Evolutionary conservation across 2,329 filamentous ascomycete genomes (phyloP).

Genomic region (Trematosphaeria pertusa): DNA sequence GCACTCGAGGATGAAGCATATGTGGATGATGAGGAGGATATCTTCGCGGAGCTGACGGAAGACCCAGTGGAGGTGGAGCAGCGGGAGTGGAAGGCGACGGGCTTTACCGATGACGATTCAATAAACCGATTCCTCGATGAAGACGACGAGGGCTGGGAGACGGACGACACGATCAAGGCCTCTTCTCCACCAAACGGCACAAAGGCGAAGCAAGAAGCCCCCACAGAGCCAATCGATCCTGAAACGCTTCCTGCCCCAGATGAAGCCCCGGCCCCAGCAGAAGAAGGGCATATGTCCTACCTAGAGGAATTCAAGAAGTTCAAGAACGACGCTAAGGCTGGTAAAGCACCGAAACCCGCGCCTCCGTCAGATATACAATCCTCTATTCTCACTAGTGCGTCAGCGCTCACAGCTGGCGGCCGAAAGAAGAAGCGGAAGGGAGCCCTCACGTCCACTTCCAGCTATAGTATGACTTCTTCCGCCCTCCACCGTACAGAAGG

Average conservation of each 20-base stretch:
- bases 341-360: conserved; percentile 50
- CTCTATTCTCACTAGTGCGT: conserved; percentile 74
- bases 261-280: conserved; percentile 41
- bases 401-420: conserved; percentile 72
- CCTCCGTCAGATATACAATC: conserved; percentile 71
- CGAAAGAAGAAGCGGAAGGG: conserved; percentile 94
- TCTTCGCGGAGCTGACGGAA: conserved; percentile 77
- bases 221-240: conserved; percentile 59
- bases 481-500: conserved; percentile 88
- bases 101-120: conserved; percentile 45
- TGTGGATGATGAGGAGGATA: conserved; percentile 82
- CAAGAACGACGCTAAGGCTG: conserved; percentile 74
- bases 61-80: conserved; percentile 77
- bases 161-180: conserved; percentile 84
- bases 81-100: conserved; percentile 75
- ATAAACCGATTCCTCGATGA: conserved; percentile 58
- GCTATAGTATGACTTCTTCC: conserved; percentile 91
- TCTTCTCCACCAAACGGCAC: conserved; percentile 47
- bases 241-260: conserved; percentile 41
- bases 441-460: conserved; percentile 84
- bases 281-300: conserved; percentile 76
- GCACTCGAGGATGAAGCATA: conserved; percentile 95
- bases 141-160: conserved; percentile 90
- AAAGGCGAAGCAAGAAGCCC: conserved; percentile 40
- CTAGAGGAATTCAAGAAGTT: conserved; percentile 92